Evolutionary conservation across 2,329 filamentous ascomycete species (phyloP).

Genomic region (Beauveria sp.): DNA sequence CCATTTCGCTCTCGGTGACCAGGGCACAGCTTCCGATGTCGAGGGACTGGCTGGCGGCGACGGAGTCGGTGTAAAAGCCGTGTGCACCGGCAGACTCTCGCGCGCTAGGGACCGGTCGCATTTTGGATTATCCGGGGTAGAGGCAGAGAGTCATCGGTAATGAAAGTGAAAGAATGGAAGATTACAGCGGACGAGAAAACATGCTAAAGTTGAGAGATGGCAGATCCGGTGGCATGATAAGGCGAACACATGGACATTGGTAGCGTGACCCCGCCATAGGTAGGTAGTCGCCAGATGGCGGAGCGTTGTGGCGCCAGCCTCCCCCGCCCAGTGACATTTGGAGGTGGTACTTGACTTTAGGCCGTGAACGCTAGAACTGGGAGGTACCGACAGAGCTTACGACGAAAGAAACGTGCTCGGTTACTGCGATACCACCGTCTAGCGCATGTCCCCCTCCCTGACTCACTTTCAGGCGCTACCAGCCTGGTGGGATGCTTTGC

Average conservation of each 20-base stretch:
- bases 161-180: neutral
- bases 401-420: neutral
- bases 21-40: constrained; percentile 27
- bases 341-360: neutral
- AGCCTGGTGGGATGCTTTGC: constrained; percentile 7
- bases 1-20: constrained; percentile 26
- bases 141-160: neutral
- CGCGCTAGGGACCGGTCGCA: constrained; percentile 14
- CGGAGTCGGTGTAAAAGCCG: neutral
- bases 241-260: neutral
- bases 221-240: neutral
- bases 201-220: neutral
- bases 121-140: constrained; percentile 5
- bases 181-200: neutral
- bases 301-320: constrained; percentile 2
- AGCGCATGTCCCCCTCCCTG: constrained; percentile 10
- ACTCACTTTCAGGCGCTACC: constrained; percentile 2
- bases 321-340: neutral
- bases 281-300: neutral
- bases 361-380: no score
- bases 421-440: constrained; percentile 10
- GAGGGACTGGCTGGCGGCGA: constrained; percentile 9
- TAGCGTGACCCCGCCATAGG: constrained; percentile 7
- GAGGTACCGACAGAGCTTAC: neutral
- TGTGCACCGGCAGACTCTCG: neutral